These are phyloP conservation scores for Leishmania braziliensis DNA, from an alignment of 208 protist species.

Conservation along the genomic window DNA sequence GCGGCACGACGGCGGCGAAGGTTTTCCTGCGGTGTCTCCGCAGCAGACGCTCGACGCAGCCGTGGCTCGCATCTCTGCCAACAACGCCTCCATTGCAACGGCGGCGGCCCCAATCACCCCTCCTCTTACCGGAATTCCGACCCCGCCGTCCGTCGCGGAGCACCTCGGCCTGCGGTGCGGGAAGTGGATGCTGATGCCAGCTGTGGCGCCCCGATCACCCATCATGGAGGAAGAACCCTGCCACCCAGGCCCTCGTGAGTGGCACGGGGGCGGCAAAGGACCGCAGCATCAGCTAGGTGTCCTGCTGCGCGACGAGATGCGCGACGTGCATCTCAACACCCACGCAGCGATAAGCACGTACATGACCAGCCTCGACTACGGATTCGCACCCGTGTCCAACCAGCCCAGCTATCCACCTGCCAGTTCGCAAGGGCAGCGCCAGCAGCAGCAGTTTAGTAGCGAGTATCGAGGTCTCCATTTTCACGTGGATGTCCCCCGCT, in stretches of 20 bases:
- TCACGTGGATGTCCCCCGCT: constrained; percentile 25
- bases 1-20: not conserved
- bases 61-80: not conserved
- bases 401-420: not conserved
- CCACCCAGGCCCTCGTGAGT: not conserved
- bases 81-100: not conserved
- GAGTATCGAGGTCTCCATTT: constrained; percentile 30
- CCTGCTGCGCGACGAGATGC: constrained; percentile 29
- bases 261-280: not conserved
- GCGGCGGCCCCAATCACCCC: not conserved
- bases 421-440: not conserved
- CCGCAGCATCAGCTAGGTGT: not conserved
- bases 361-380: constrained; percentile 39
- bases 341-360: constrained; percentile 27
- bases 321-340: constrained; percentile 29
- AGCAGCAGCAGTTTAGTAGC: constrained; percentile 20
- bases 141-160: not conserved
- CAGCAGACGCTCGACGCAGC: constrained; percentile 7
- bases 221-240: not conserved
- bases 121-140: not conserved
- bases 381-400: not conserved
- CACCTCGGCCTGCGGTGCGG: not conserved
- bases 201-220: not conserved
- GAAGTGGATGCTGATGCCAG: not conserved
- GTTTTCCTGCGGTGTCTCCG: not conserved